These are phyloP conservation scores for Globisporangium megalacanthum DNA, from an alignment of 352 stramenopile species.

Conservation along the genomic window DNA sequence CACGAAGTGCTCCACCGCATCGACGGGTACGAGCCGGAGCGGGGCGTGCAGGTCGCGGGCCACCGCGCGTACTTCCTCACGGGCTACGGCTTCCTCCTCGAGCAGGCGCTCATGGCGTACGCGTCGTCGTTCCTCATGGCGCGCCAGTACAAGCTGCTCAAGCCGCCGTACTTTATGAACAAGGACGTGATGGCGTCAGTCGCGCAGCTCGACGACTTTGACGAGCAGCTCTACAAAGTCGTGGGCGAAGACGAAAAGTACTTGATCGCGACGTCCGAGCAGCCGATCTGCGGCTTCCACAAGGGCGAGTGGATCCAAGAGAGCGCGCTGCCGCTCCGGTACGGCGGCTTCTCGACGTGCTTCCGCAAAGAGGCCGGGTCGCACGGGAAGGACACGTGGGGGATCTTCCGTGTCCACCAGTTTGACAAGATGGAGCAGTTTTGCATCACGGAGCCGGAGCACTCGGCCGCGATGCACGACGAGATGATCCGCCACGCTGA, in stretches of 20 bases:
- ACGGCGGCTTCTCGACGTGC: slow-evolving; percentile 98
- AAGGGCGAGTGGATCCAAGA: slow-evolving; percentile 91
- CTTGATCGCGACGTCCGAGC: slow-evolving; percentile 99
- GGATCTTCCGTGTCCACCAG: slow-evolving; percentile 99
- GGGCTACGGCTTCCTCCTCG: slow-evolving; percentile 97
- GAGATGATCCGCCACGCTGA: slow-evolving; percentile 91
- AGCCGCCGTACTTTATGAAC: slow-evolving; percentile 99
- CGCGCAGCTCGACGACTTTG: slow-evolving; percentile 99
- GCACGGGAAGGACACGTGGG: slow-evolving; percentile 98
- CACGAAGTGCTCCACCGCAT: slow-evolving; percentile 98
- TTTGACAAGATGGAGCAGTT: slow-evolving; percentile 99
- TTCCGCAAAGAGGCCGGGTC: slow-evolving; percentile 99
- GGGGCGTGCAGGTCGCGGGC: slow-evolving; percentile 94
- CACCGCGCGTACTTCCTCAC: slow-evolving; percentile 99
- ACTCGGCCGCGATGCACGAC: slow-evolving; percentile 90
- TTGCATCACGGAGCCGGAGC: slow-evolving; percentile 94
- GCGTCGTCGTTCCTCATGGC: slow-evolving; percentile 95
- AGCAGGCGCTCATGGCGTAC: slow-evolving; percentile 99
- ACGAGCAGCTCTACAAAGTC: slow-evolving; percentile 99
- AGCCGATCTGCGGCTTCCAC: slow-evolving; percentile 99
- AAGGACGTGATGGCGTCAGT: slow-evolving; percentile 98
- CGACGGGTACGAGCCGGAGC: slow-evolving; percentile 98
- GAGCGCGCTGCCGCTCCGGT: slow-evolving; percentile 73
- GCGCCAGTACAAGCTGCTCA: slow-evolving; percentile 96
- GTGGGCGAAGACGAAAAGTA: slow-evolving; percentile 97